Percentiles rank a stretch among this genome's conserved stretches.
Evolutionary conservation across 495 filamentous ascomycete genomes (phyloP).

Genomic region (Aspergillus affinis): DNA sequence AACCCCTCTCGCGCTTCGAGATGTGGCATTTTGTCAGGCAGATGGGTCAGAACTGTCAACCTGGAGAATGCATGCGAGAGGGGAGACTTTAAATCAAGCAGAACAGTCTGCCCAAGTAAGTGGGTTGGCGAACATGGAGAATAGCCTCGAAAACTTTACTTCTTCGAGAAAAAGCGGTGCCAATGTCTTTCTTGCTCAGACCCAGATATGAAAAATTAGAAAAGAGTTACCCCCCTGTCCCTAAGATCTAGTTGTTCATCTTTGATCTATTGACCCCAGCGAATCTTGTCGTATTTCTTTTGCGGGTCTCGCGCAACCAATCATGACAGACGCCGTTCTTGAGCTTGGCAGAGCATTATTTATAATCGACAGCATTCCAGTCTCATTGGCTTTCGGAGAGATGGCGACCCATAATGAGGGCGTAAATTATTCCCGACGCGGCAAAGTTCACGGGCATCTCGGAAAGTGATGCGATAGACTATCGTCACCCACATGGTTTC

Average conservation of each 20-base stretch:
- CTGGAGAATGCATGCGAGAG: neutral
- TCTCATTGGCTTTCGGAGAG: neutral
- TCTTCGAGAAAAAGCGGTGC: too few relatives aligned
- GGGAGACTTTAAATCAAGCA: neutral
- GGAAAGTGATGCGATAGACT: neutral
- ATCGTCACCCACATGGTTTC: neutral
- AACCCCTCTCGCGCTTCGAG: conserved; percentile 1
- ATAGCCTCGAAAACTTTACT: too few relatives aligned
- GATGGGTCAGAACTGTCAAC: neutral
- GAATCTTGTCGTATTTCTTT: too few relatives aligned
- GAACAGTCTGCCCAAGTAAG: too few relatives aligned
- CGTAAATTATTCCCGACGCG: conserved; percentile 6
- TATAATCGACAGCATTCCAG: neutral
- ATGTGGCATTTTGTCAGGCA: neutral
- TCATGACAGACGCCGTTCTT: neutral
- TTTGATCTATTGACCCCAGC: too few relatives aligned
- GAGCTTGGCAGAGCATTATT: neutral
- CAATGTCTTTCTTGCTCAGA: too few relatives aligned
- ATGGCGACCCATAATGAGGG: too few relatives aligned
- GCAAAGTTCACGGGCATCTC: conserved; percentile 6
- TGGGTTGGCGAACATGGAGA: too few relatives aligned
- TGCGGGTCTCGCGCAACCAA: too few relatives aligned
- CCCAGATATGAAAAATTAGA: too few relatives aligned
- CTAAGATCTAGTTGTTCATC: too few relatives aligned
- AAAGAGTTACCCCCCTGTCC: too few relatives aligned